phyloP scores from a whole-genome alignment of 441 rosid species.

The Eutrema salsugineum region DNA sequence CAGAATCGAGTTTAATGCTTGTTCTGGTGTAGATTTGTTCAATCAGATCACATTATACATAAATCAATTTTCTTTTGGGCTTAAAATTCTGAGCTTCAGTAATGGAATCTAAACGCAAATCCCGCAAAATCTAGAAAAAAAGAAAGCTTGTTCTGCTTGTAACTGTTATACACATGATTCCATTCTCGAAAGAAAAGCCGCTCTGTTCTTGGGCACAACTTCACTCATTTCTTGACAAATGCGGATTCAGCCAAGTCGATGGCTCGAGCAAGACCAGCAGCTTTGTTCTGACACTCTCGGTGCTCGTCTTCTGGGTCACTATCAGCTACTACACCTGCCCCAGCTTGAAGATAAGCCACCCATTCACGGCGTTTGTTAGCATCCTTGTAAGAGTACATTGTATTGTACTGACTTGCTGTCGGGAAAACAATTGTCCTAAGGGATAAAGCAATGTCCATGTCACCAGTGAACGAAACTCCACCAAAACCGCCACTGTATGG shows the following conservation, averaged over 20 bases:
- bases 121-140: background rate
- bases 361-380: conserved; percentile 54
- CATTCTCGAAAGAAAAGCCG: background rate
- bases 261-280: conserved; percentile 77
- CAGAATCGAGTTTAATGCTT: too few relatives aligned
- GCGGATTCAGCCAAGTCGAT: conserved; percentile 79
- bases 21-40: too few relatives aligned
- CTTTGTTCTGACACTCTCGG: conserved; percentile 65
- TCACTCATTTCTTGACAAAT: conserved; percentile 37
- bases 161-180: conserved; percentile 21
- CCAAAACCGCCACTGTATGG: conserved; percentile 93
- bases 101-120: conserved; percentile 6
- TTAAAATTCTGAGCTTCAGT: background rate
- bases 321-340: conserved; percentile 74
- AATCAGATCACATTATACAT: too few relatives aligned
- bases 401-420: conserved; percentile 48
- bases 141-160: background rate
- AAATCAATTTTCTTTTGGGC: background rate
- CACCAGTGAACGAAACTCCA: conserved; percentile 66
- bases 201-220: background rate
- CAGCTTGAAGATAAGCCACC: conserved; percentile 84
- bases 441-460: conserved; percentile 76
- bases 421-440: conserved; percentile 78
- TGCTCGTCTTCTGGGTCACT: conserved; percentile 71
- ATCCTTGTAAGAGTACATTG: conserved; percentile 59